Evolutionary conservation across 371 early-diverging fungal genomes (phyloP).

Genomic region (Mortierella sp.): DNA sequence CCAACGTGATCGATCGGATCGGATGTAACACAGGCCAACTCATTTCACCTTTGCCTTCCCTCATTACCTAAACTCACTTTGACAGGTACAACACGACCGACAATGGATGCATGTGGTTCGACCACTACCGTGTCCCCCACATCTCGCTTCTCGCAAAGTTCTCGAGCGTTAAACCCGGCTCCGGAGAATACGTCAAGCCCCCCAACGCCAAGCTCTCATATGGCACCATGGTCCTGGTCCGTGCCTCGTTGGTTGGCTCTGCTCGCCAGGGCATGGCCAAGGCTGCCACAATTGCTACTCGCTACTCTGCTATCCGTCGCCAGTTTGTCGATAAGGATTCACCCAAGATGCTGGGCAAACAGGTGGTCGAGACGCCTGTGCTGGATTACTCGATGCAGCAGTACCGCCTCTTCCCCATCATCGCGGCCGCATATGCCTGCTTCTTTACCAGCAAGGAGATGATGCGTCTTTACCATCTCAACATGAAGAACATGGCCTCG

Average conservation of each 20-base stretch:
- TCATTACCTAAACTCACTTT: background rate
- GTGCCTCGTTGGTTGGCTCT: constrained; percentile 70
- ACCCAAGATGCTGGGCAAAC: constrained; percentile 58
- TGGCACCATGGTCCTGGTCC: constrained; percentile 86
- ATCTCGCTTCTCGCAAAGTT: constrained; percentile 80
- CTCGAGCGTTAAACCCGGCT: constrained; percentile 71
- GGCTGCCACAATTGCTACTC: constrained; percentile 85
- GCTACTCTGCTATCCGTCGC: constrained; percentile 84
- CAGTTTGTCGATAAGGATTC: constrained; percentile 82
- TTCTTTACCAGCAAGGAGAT: constrained; percentile 82
- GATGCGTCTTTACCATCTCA: constrained; percentile 74
- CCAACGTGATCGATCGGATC: constrained; percentile 13
- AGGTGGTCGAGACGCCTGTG: constrained; percentile 78
- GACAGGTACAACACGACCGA: constrained; percentile 82
- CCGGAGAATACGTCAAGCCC: constrained; percentile 82
- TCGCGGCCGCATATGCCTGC: constrained; percentile 86
- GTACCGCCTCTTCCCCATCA: constrained; percentile 81
- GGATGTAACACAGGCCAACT: constrained; percentile 28
- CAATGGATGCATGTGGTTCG: constrained; percentile 88
- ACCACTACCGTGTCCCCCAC: constrained; percentile 79
- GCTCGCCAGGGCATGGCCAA: constrained; percentile 73
- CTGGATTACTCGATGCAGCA: constrained; percentile 87
- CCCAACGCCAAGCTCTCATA: constrained; percentile 84
- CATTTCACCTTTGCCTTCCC: background rate
- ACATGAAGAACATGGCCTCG: constrained; percentile 73